These are phyloP conservation scores for Teunomyces gatunensis DNA, from an alignment of 805 yeast species.

Conservation along the genomic window DNA sequence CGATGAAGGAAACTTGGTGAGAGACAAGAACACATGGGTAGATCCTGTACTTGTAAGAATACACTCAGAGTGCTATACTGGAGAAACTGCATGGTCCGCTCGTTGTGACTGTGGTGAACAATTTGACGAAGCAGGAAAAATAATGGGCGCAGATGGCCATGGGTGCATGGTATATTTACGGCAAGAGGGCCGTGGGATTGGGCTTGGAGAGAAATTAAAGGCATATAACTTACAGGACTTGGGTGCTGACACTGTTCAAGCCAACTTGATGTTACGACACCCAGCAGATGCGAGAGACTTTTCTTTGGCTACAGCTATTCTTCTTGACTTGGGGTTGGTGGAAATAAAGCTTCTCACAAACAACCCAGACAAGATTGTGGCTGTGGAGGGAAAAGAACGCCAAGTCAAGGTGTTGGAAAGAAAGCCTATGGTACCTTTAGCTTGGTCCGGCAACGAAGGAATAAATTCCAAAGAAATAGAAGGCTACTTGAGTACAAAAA, in stretches of 20 bases:
- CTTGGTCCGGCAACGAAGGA: slow-evolving; percentile 69
- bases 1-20: slow-evolving; percentile 27
- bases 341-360: slow-evolving; percentile 82
- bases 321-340: slow-evolving; percentile 73
- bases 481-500: slow-evolving; percentile 89
- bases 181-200: slow-evolving; percentile 98
- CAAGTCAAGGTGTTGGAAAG: slow-evolving; percentile 77
- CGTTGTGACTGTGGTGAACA: slow-evolving; percentile 99
- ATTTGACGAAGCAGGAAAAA: slow-evolving; percentile 93
- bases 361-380: slow-evolving; percentile 93
- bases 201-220: slow-evolving; percentile 94
- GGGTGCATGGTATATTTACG: slow-evolving; percentile 95
- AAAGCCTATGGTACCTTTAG: slow-evolving; percentile 95
- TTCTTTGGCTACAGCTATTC: slow-evolving; percentile 88
- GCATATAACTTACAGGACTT: slow-evolving; percentile 96
- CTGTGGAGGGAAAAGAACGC: slow-evolving; percentile 85
- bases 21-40: slow-evolving; percentile 18
- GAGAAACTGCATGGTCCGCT: slow-evolving; percentile 99
- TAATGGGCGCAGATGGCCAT: slow-evolving; percentile 82
- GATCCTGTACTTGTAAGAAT: slow-evolving; percentile 74
- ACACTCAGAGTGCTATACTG: slow-evolving; percentile 97
- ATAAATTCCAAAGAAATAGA: slow-evolving; percentile 84
- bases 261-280: slow-evolving; percentile 85
- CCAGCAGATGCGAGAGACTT: slow-evolving; percentile 98
- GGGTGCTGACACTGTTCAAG: slow-evolving; percentile 98